phyloP scores from a whole-genome alignment of 148 eudicot genomes.

The Nepenthes mirabilis region DNA sequence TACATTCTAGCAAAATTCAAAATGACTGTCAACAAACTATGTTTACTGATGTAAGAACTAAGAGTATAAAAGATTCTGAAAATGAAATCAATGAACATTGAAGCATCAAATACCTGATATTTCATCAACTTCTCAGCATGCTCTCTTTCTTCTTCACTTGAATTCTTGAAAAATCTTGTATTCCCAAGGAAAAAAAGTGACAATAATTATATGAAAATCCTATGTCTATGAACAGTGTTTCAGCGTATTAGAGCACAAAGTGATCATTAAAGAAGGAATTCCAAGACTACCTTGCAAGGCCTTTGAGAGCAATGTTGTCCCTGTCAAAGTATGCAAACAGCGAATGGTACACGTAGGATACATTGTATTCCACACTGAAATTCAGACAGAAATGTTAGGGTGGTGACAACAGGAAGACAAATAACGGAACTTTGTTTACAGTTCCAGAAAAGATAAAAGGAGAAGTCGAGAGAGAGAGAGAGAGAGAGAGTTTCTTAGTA shows the following conservation, averaged over 20 bases:
- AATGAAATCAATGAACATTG: background rate
- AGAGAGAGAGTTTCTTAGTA: too few species aligned
- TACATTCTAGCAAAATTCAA: slow-evolving; percentile 37
- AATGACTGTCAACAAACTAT: background rate
- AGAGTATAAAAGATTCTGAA: background rate
- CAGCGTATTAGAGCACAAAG: background rate
- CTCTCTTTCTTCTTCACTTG: slow-evolving; percentile 81
- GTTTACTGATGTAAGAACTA: too few species aligned
- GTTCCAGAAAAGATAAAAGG: too few species aligned
- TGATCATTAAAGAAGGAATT: background rate
- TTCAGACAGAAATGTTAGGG: background rate
- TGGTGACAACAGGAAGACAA: too few species aligned
- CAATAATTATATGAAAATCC: too few species aligned
- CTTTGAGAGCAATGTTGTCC: slow-evolving; percentile 77
- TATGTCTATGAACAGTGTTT: background rate
- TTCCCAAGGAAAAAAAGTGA: background rate
- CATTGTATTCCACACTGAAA: slow-evolving; percentile 83
- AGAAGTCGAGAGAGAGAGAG: too few species aligned
- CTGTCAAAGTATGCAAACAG: slow-evolving; percentile 77
- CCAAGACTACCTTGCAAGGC: slow-evolving; percentile 52
- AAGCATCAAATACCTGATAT: slow-evolving; percentile 44
- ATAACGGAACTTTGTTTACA: too few species aligned
- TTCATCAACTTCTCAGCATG: slow-evolving; percentile 87
- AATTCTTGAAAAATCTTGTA: slow-evolving; percentile 66
- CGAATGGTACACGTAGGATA: slow-evolving; percentile 80